Conservation (phyloP, 177 flowering plant species). For the Vitis hybrid region DNA sequence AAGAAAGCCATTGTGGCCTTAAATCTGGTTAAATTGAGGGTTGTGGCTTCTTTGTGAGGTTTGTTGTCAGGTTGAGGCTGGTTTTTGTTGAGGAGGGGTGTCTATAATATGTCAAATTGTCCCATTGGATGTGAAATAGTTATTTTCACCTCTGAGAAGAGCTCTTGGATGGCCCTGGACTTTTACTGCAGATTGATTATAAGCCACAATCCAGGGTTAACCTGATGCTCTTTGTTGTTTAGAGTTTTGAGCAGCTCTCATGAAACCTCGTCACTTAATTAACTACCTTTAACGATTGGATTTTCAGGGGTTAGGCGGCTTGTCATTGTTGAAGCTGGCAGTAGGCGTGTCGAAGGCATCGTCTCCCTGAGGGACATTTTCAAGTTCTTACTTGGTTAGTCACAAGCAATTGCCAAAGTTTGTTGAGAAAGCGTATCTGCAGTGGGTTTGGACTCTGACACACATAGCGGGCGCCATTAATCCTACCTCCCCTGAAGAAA, state of each 20-base stretch:
- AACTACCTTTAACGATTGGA: not conserved
- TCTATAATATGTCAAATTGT: not conserved
- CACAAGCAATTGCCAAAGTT: conserved; percentile 4
- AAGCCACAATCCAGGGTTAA: not conserved
- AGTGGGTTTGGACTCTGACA: conserved; percentile 12
- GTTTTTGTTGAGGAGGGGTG: not conserved
- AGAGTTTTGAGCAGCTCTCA: not conserved
- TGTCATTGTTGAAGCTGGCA: conserved; percentile 91
- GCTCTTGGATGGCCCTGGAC: not conserved
- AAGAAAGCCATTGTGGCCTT: not conserved
- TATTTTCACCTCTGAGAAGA: not conserved
- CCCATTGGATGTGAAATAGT: not conserved
- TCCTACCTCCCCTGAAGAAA: not conserved
- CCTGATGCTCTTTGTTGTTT: not conserved
- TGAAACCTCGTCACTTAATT: not conserved
- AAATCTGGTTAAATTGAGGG: not conserved
- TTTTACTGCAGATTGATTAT: no score
- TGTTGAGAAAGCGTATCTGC: conserved; percentile 11
- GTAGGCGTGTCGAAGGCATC: conserved; percentile 92
- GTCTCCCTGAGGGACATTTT: conserved; percentile 75
- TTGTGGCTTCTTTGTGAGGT: not conserved
- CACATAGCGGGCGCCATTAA: not conserved
- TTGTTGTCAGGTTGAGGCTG: not conserved
- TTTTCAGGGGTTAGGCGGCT: conserved; percentile 81
- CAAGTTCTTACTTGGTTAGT: conserved; percentile 71